Base-by-base conservation (phyloP, 768 basidiomycete species). In the Psilocybe cubensis region DNA sequence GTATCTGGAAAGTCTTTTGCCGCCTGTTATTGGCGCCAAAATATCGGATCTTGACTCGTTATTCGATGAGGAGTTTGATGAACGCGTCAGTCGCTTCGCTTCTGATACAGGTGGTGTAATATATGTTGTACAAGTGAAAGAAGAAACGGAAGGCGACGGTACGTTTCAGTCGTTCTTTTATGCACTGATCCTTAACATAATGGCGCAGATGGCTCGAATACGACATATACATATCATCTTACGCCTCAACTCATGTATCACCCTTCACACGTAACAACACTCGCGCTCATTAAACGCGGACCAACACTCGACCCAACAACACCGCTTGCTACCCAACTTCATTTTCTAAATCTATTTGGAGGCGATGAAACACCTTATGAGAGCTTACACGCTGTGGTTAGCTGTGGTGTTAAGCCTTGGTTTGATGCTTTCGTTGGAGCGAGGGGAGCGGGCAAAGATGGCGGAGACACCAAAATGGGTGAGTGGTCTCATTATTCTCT, bases 341-440 rank as follows among this genome's bases (percentile, higher is more conserved):
- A 97, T 63, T 88, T 98, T 56, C 79, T 98, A 44, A 98, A 96
- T 66, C 82, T 98, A 14, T 98, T 92, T 63, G 91, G 89, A 21
- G 88, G 89, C 12, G 91, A 92, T 43, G 88, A 91, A 58, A 92
- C 91, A 1, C 95, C 96, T 0, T 99, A 98, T 68, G 96, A 98
- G 72, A 92, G 93, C 67, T 74, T 99, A 25, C 96, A 98, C 69
- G 93, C 94, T 9, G 84, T 99, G 20, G 94, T 99, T 17, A 97
- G 96, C 68, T 88, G 84, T 54, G 97, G 92, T 63, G 95, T 99
- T 24, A 96, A 98, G 64, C 96, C 96, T 0, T 98, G 94, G 89
- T 98, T 99, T 66, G 96, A 98, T 72, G 94, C 96, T 14, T 98
- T 96, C 66, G 95, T 98, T 24, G 94, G 91, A 21, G 82, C 93